phyloP scores from a whole-genome alignment of 2,329 filamentous ascomycete genomes.

The Simplicillium sp. region DNA sequence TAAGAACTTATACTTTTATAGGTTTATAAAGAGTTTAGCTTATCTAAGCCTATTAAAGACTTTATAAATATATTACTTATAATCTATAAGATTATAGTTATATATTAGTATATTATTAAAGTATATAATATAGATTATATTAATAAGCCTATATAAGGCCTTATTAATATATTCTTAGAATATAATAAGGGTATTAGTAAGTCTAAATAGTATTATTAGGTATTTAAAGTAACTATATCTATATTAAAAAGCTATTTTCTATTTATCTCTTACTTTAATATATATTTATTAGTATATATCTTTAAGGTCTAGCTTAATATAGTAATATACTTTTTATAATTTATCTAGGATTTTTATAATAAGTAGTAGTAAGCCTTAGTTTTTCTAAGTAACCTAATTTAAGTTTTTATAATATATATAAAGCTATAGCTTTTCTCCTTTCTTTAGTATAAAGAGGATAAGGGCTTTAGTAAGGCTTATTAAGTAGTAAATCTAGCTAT shows the following conservation, averaged over 20 bases:
- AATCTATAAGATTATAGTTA: no score
- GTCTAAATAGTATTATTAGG: conserved; percentile 17
- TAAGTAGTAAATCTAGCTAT: background rate
- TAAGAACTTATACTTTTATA: no score
- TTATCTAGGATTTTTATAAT: background rate
- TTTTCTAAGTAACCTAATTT: background rate
- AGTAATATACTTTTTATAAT: background rate
- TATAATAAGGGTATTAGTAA: conserved; percentile 9
- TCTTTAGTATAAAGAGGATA: background rate
- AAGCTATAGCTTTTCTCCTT: background rate
- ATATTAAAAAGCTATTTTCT: conserved; percentile 18
- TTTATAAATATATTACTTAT: no score
- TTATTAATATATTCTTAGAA: conserved; percentile 2
- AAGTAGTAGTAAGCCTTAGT: background rate
- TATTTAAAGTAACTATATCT: conserved; percentile 17
- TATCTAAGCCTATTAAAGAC: no score
- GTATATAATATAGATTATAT: conserved; percentile 3
- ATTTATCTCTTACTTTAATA: conserved; percentile 17
- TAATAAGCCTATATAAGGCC: background rate
- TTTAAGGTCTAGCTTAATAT: conserved; percentile 1
- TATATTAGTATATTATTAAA: conserved; percentile 6
- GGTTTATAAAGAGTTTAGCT: no score
- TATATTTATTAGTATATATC: conserved; percentile 9
- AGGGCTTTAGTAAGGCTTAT: background rate
- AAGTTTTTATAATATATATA: background rate